A percentile compares a stretch with the other conserved stretches of the same genome.
Evolutionary conservation across 108 stramenopile genomes (phyloP).

Genomic region (Hondaea fermentalgiana): DNA sequence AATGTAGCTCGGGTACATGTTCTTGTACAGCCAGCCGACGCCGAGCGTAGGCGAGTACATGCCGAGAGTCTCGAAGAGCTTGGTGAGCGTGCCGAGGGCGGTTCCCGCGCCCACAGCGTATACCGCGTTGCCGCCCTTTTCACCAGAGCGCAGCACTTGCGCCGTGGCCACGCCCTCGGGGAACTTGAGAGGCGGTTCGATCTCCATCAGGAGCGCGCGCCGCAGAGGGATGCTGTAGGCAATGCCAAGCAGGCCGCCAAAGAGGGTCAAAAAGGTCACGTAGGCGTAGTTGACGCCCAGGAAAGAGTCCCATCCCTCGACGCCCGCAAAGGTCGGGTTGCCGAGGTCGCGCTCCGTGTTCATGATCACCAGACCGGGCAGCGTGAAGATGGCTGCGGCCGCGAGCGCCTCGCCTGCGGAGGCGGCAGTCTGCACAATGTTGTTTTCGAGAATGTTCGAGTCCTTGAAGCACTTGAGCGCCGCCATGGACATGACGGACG

Average conservation of each 20-base stretch:
- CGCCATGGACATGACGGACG: slow-evolving; percentile 13
- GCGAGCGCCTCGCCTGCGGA: neutral
- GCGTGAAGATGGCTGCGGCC: slow-evolving; percentile 1
- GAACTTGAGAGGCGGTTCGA: neutral
- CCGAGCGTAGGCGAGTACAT: neutral
- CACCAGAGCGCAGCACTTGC: neutral
- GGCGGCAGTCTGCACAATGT: slow-evolving; percentile 4
- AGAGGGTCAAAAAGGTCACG: neutral
- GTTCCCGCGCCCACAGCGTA: neutral
- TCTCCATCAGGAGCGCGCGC: neutral
- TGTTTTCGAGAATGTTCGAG: slow-evolving; percentile 12
- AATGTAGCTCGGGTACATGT: neutral
- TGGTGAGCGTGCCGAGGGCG: neutral
- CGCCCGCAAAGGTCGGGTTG: neutral
- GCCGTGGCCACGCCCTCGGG: slow-evolving; percentile 16
- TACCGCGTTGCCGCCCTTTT: neutral
- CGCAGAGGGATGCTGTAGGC: neutral
- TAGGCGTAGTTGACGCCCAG: neutral
- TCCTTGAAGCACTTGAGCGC: slow-evolving; percentile 2
- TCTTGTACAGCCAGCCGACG: neutral
- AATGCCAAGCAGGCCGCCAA: neutral
- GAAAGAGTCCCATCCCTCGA: neutral
- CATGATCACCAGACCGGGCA: neutral
- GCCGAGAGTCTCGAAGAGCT: neutral
- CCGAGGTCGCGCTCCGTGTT: neutral